Conservation (phyloP, 805 yeast genomes). For the Martiniozyma abietophila region DNA sequence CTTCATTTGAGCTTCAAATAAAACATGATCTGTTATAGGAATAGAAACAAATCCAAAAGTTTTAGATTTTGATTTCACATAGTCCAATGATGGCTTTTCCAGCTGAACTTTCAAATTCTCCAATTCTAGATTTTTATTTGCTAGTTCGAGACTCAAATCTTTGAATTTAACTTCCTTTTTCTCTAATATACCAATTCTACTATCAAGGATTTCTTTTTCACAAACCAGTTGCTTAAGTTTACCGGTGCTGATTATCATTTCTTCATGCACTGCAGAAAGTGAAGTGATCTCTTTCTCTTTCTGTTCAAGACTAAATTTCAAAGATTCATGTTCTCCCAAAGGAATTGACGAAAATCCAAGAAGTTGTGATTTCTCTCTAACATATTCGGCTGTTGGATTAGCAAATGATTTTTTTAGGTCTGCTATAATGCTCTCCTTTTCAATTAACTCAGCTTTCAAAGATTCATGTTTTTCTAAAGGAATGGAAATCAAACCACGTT, state of each 20-base stretch:
- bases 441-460: conserved; percentile 7
- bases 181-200: conserved; percentile 3
- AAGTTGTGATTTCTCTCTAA: conserved; percentile 9
- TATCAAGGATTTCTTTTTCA: not conserved
- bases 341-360: conserved; percentile 17
- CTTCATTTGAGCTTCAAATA: conserved; percentile 6
- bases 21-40: conserved; percentile 9
- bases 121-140: conserved; percentile 5
- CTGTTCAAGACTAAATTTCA: not conserved
- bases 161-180: not conserved
- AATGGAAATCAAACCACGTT: conserved; percentile 21
- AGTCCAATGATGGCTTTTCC: conserved; percentile 10
- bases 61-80: conserved; percentile 21
- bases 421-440: no score
- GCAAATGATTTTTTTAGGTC: conserved; percentile 5
- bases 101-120: not conserved
- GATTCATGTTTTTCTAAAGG: conserved; percentile 18
- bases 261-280: conserved; percentile 3
- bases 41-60: conserved; percentile 26
- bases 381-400: conserved; percentile 18
- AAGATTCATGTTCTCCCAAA: conserved; percentile 9
- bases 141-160: not conserved
- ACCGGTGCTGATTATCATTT: no score
- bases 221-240: no score
- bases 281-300: conserved; percentile 2